Evolutionary conservation across 768 basidiomycete species (phyloP), one percentile per base, ranked within the genome.

Genomic region (Leccinum arenicola): DNA sequence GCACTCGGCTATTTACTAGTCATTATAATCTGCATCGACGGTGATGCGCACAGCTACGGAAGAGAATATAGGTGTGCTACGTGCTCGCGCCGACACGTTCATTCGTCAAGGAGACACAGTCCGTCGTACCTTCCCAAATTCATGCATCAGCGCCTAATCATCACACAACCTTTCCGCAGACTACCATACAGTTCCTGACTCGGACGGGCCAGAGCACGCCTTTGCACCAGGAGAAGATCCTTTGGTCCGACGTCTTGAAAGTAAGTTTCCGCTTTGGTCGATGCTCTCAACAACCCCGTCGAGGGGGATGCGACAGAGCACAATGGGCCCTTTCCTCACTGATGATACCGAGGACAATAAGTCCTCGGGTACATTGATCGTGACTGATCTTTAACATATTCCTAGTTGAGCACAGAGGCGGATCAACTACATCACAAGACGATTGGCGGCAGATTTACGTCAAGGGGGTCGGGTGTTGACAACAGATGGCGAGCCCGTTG

Each of bases 111-210:
- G 91, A 92, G 71, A 87, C 89, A 1, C 80, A 83, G 82, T 79
- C 21, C 40, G 77, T 67, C 31, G 38, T 12, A 50, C 47, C 0
- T 40, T 40, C n/a, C 12, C 23, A 23, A 14, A 25, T 17, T 45
- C 14, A n/a, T 19, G 4, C 15, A 1, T n/a, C 47, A 4, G 40
- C 10, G 11, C n/a, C 31, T 17, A 17, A 61, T 19, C 21, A 8
- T 36, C 49, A 5, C 17, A 9, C 50, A 83, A 81, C 58, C 72
- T 94, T 54, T 91, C 91, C n/a, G 88, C 85, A 2, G 88, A 71
- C 79, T 17, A 78, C 89, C 1, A 86, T 95, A 65, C 71, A 88
- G 57, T 95, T 95, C 74, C 74, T 95, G 59, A 94, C 92, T 0
- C 76, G 78, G 12, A 82, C 80, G 0, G 93, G 93, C 6, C 78